Conservation (phyloP, 2,329 filamentous ascomycete genomes). For the Cladophialophora psammophila region DNA sequence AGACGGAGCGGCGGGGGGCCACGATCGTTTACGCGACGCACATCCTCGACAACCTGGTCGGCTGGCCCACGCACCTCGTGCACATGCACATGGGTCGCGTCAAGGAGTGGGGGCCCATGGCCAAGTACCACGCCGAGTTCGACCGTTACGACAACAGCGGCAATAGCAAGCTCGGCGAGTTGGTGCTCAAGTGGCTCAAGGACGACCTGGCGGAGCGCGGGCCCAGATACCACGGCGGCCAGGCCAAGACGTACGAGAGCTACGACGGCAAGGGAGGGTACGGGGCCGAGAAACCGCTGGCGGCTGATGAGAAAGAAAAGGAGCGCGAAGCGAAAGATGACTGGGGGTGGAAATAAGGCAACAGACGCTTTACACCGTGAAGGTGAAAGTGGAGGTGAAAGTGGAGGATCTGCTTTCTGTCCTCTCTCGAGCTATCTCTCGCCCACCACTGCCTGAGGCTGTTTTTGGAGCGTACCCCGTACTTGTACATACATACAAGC, state of each 20-base stretch:
- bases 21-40: slow-evolving; percentile 98
- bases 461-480: neutral
- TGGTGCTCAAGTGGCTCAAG: slow-evolving; percentile 87
- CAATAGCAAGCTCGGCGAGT: slow-evolving; percentile 83
- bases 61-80: slow-evolving; percentile 94
- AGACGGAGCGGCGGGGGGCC: slow-evolving; percentile 82
- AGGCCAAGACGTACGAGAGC: slow-evolving; percentile 61
- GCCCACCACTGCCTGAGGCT: neutral
- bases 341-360: too few relatives aligned
- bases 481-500: neutral
- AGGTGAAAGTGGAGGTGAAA: too few relatives aligned
- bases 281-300: slow-evolving; percentile 60
- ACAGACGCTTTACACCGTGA: too few relatives aligned
- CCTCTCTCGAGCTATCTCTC: too few relatives aligned
- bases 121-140: slow-evolving; percentile 63
- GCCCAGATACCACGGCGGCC: slow-evolving; percentile 38
- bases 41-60: slow-evolving; percentile 91
- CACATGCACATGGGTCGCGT: slow-evolving; percentile 92
- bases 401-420: too few relatives aligned
- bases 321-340: too few relatives aligned
- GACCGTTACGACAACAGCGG: slow-evolving; percentile 55
- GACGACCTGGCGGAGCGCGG: slow-evolving; percentile 45
- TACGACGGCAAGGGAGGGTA: slow-evolving; percentile 69
- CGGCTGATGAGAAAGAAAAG: neutral
- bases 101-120: slow-evolving; percentile 82